A percentile compares a stretch with the other conserved stretches of the same genome.
Evolutionary conservation across 495 filamentous ascomycete genomes (phyloP).

Genomic region (Diplogelasinospora grovesii): DNA sequence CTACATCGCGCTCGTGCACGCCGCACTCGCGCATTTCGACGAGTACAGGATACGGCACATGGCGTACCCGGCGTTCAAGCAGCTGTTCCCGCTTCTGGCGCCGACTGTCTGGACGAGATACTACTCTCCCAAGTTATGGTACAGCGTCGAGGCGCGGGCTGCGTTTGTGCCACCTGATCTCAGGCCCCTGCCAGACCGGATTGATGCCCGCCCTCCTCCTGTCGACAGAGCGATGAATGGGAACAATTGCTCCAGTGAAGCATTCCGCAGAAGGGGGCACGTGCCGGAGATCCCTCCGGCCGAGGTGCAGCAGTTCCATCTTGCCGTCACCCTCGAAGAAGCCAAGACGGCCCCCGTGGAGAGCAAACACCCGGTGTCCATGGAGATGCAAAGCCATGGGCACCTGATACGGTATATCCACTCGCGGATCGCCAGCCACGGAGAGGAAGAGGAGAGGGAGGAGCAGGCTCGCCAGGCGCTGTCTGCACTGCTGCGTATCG

Average conservation of each 20-base stretch:
- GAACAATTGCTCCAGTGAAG: background rate
- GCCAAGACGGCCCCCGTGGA: conserved; percentile 8
- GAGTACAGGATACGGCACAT: no score
- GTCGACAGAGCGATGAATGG: background rate
- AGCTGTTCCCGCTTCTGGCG: conserved; percentile 2
- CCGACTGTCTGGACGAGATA: conserved; percentile 10
- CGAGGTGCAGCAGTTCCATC: conserved; percentile 17
- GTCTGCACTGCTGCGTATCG: no score
- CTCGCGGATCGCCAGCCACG: background rate
- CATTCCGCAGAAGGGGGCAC: conserved; percentile 5
- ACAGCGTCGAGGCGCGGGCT: conserved; percentile 10
- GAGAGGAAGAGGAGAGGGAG: no score
- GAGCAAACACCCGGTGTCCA: no score
- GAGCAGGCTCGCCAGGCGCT: no score
- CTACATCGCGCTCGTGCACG: conserved; percentile 15
- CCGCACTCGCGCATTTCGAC: conserved; percentile 5
- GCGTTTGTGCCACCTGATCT: conserved; percentile 16
- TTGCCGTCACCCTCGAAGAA: conserved; percentile 13
- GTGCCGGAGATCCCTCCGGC: conserved; percentile 16
- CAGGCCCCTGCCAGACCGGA: conserved; percentile 10
- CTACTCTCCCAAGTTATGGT: conserved; percentile 14
- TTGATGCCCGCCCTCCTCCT: background rate
- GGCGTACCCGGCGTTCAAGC: conserved; percentile 10
- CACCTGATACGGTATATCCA: no score
- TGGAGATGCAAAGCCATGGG: no score